Evolutionary conservation across 2,329 filamentous ascomycete species (phyloP).

Genomic region (Aspergillus aculeatus): DNA sequence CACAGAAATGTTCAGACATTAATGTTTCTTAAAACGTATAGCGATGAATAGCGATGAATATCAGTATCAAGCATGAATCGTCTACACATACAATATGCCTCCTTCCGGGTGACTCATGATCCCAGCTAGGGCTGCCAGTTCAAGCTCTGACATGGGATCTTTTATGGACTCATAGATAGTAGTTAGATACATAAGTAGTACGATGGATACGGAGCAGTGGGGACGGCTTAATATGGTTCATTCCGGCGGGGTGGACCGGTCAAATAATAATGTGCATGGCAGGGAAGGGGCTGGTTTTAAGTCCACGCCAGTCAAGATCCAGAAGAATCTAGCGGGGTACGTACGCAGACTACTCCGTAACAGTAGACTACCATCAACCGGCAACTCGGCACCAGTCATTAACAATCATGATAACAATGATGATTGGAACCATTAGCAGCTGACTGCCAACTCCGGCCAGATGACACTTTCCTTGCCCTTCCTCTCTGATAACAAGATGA

Average conservation of each 20-base stretch:
- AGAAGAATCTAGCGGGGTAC: conserved; percentile 23
- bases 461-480: not conserved
- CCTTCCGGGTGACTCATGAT: too few species aligned
- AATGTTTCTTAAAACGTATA: too few species aligned
- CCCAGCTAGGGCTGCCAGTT: too few species aligned
- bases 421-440: not conserved
- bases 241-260: not conserved
- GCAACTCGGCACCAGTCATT: not conserved
- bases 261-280: not conserved
- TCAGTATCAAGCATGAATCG: too few species aligned
- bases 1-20: too few species aligned
- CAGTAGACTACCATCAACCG: not conserved
- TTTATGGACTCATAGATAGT: too few species aligned
- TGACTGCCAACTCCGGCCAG: not conserved
- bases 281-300: conserved; percentile 2
- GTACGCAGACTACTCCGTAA: too few species aligned
- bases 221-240: not conserved
- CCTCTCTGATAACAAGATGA: not conserved
- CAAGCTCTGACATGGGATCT: too few species aligned
- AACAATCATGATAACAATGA: too few species aligned
- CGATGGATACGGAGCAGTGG: not conserved
- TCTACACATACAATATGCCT: too few species aligned
- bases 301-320: conserved; percentile 16
- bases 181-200: too few species aligned
- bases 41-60: too few species aligned